A percentile compares a stretch with the other conserved stretches of the same genome.
Evolutionary conservation across 1,284 basidiomycete species (phyloP).

Genomic region (Cryptococcus amylolentus): DNA sequence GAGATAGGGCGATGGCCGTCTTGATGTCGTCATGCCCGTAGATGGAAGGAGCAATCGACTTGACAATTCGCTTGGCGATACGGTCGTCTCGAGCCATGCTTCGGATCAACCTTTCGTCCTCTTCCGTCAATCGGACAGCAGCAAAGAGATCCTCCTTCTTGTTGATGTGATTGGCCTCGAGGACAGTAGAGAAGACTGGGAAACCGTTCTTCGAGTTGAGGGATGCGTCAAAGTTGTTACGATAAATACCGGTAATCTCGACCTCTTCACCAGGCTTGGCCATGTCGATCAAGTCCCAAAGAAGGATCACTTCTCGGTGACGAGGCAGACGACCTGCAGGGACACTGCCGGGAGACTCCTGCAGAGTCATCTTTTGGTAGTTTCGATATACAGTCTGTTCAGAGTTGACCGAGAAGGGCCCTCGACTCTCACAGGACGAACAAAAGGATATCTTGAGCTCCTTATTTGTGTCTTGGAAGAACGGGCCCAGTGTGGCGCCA

Average conservation of each 20-base stretch:
- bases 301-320: slow-evolving; percentile 91
- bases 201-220: slow-evolving; percentile 99
- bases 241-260: slow-evolving; percentile 94
- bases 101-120: slow-evolving; percentile 90
- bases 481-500: slow-evolving; percentile 86
- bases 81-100: slow-evolving; percentile 82
- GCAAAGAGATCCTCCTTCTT: slow-evolving; percentile 94
- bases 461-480: slow-evolving; percentile 93
- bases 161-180: slow-evolving; percentile 96
- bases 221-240: slow-evolving; percentile 98
- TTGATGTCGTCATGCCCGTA: slow-evolving; percentile 99
- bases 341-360: slow-evolving; percentile 97
- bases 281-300: slow-evolving; percentile 97
- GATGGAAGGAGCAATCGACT: slow-evolving; percentile 96
- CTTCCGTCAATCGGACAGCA: slow-evolving; percentile 91
- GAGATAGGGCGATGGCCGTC: slow-evolving; percentile 88
- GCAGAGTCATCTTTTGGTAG: slow-evolving; percentile 98
- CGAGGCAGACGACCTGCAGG: slow-evolving; percentile 93
- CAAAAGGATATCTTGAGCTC: slow-evolving; percentile 95
- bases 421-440: slow-evolving; percentile 86
- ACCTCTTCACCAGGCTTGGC: slow-evolving; percentile 99
- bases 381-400: slow-evolving; percentile 98
- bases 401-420: slow-evolving; percentile 94
- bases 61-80: slow-evolving; percentile 94
- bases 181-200: slow-evolving; percentile 96